phyloP scores from a whole-genome alignment of 2,329 filamentous ascomycete species.

The Verticillium zaregamsianum region DNA sequence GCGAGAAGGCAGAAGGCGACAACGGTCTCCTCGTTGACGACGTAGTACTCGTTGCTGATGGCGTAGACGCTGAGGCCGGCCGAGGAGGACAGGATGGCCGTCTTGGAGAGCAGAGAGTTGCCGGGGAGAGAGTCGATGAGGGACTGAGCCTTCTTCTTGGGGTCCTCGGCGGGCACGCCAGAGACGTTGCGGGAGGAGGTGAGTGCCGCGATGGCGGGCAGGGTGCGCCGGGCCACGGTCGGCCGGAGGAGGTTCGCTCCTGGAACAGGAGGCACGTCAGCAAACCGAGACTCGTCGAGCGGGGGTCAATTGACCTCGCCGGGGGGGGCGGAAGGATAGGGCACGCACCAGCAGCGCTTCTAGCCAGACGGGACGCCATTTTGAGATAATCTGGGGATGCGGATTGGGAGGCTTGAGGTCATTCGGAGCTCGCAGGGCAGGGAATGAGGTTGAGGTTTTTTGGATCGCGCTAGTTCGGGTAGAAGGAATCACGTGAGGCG shows the following conservation, averaged over 20 bases:
- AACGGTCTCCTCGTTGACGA: slow-evolving; percentile 98
- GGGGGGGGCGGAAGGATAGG: slow-evolving; percentile 13
- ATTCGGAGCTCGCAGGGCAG: slow-evolving; percentile 34
- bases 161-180: slow-evolving; percentile 78
- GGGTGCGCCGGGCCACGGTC: slow-evolving; percentile 67
- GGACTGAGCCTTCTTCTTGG: slow-evolving; percentile 95
- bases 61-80: slow-evolving; percentile 89
- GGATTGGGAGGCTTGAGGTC: slow-evolving; percentile 39
- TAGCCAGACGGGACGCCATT: slow-evolving; percentile 98
- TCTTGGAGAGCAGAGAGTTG: slow-evolving; percentile 90
- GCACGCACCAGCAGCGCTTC: slow-evolving; percentile 86
- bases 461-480: slow-evolving; percentile 34
- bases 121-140: slow-evolving; percentile 92
- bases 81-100: slow-evolving; percentile 89
- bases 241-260: slow-evolving; percentile 90
- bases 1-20: slow-evolving; percentile 88
- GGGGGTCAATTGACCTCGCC: slow-evolving; percentile 30
- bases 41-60: slow-evolving; percentile 99
- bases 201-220: slow-evolving; percentile 69
- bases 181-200: slow-evolving; percentile 66
- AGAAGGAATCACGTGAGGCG: slow-evolving; percentile 32
- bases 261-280: slow-evolving; percentile 27
- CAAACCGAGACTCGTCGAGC: slow-evolving; percentile 5
- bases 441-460: slow-evolving; percentile 48
- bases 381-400: slow-evolving; percentile 58